Evolutionary conservation across 208 protist species (phyloP), one percentile per base, ranked within the genome.

Genomic region (Tetramitus jugosus): DNA sequence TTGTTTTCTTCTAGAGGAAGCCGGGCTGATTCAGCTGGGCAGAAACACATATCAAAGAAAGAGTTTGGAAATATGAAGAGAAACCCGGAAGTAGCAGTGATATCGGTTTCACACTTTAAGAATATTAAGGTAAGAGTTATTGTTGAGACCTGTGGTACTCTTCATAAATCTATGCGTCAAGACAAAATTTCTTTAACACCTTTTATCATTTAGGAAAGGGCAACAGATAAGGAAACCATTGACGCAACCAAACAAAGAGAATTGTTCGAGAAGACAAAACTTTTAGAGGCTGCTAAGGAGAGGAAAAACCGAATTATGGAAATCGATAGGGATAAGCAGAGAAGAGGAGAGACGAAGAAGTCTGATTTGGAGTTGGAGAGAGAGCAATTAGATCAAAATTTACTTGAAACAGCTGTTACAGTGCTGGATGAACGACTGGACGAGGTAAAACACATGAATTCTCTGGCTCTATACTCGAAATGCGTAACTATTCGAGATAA

Each of bases 381-480:
- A 20, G 39, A 71, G 39, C 39, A 71, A 13, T 49, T 49, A 49
- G n/a, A 71, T 17, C 85, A 86, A 60, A 52, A 89, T 40, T 75
- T 92, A 74, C 83, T 94, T n/a, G 88, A 92, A 81, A 83, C 83
- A 60, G 92, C 92, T 20, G 84, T 86, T 23, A 69, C 82, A 40
- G 87, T 90, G 79, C 76, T 93, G 67, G 91, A 95, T 74, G 90
- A 95, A 77, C 79, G 90, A 60, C 89, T 88, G 71, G 92, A 96
- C 75, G 93, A 95, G 71, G 92, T 95, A 26, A 93, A 93, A 80
- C 86, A 84, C 1, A 95, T 96, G 92, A 95, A 95, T 76, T 84
- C 88, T 45, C 79, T 96, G 72, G 87, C 94, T 56, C 71, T 87
- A 14, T 93, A 96, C 80, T 89, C 91, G 8, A 92, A 93, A 83